A percentile compares a stretch with the other conserved stretches of the same genome.
Conservation (phyloP, 495 filamentous ascomycete genomes). For the Viridothelium virens region DNA sequence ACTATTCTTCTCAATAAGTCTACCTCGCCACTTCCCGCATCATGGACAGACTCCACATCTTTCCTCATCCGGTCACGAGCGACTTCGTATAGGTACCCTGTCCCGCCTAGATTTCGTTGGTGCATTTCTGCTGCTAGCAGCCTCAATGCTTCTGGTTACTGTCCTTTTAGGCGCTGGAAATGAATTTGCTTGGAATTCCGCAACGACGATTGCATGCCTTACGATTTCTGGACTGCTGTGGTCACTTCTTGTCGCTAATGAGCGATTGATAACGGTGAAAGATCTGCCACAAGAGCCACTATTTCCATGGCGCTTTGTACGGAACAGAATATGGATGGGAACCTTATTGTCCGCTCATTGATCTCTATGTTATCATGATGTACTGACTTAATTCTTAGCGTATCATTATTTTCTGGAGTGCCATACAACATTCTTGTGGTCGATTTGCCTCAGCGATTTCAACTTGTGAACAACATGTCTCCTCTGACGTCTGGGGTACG, state of each 20-base stretch:
- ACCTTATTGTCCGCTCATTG: conserved; percentile 18
- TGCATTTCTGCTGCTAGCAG: conserved; percentile 12
- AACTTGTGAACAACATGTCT: background rate
- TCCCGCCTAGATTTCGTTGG: conserved; percentile 16
- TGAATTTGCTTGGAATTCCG: background rate
- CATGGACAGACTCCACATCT: too few relatives aligned
- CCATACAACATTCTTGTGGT: too few relatives aligned
- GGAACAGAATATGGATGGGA: conserved; percentile 10
- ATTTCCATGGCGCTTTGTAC: conserved; percentile 19
- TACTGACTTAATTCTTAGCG: background rate
- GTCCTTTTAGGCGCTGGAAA: background rate
- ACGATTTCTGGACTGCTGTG: background rate
- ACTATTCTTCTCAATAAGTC: too few relatives aligned
- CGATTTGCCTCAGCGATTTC: background rate
- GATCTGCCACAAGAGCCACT: conserved; percentile 4
- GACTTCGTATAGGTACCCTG: too few relatives aligned
- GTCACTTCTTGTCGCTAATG: background rate
- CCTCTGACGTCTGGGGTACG: background rate
- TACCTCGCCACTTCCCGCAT: too few relatives aligned
- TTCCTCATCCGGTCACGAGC: too few relatives aligned
- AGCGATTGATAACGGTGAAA: background rate
- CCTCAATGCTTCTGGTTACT: conserved; percentile 12
- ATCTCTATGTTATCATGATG: background rate
- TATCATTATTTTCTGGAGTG: background rate
- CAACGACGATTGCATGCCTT: background rate